Evolutionary conservation across 352 stramenopile species (phyloP).

Genomic region (Pythium rishiriense): DNA sequence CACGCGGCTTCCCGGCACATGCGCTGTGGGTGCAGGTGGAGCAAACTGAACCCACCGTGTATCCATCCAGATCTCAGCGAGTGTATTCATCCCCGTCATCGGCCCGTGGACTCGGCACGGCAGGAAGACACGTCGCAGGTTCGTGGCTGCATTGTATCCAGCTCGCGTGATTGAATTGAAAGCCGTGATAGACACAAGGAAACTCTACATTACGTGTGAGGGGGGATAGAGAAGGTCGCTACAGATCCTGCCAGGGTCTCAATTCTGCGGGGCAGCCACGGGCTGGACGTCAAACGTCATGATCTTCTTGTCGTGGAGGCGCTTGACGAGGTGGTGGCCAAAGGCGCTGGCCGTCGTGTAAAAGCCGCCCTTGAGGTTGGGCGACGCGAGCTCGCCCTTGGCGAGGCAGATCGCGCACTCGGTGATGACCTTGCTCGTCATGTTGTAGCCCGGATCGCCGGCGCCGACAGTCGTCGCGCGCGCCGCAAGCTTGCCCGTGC

Average conservation of each 20-base stretch:
- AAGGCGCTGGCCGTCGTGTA: conserved; percentile 68
- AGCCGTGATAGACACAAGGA: too few relatives aligned
- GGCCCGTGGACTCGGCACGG: too few relatives aligned
- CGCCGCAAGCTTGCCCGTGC: conserved; percentile 41
- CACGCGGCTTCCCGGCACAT: too few relatives aligned
- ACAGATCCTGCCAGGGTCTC: background rate
- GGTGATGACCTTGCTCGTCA: conserved; percentile 56
- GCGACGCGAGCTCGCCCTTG: conserved; percentile 41
- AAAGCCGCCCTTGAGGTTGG: conserved; percentile 43
- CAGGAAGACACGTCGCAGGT: too few relatives aligned
- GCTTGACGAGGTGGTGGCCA: conserved; percentile 48
- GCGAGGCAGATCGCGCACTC: conserved; percentile 62
- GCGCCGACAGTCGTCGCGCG: conserved; percentile 41
- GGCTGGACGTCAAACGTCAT: conserved; percentile 50
- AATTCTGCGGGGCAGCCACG: background rate
- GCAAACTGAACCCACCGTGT: too few relatives aligned
- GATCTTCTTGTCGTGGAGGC: conserved; percentile 57
- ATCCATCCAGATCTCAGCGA: too few relatives aligned
- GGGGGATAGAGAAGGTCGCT: too few relatives aligned
- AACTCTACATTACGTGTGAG: too few relatives aligned
- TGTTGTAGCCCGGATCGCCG: conserved; percentile 59
- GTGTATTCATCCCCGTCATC: too few relatives aligned
- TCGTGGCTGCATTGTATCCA: too few relatives aligned
- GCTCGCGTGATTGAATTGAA: too few relatives aligned
- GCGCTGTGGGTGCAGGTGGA: too few relatives aligned